Base-by-base conservation (phyloP, 495 filamentous ascomycete species). In the Physcia stellaris region DNA sequence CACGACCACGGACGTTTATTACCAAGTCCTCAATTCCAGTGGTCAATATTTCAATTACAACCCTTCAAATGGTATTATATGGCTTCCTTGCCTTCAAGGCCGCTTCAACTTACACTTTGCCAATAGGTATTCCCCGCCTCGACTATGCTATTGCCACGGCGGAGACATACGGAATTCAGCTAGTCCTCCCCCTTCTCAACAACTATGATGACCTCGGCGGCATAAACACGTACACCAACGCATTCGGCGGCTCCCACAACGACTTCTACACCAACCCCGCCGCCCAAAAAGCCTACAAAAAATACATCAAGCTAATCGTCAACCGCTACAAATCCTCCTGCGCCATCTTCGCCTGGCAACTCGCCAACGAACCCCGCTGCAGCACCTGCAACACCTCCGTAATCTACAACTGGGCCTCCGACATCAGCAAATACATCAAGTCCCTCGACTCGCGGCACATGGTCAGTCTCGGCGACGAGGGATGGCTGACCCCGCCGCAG, bases 341-440 rank as follows among this genome's bases (percentile, higher is more conserved):
- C 0, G 72, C 79, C 1, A 64, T 83, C 41, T 77, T 84, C 49
- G 69, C 75, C 0, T 85, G 80, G 80, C 77, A 83, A 48, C 59
- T 83, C 5, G 69, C 63, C 15, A 85, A 85, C 51, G 80, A 83
- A 60, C 72, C 77, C 7, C 66, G 77, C 40, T 83, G 79, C 62
- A 66, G 66, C 13, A 73, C 65, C 15, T 83, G 79, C 49, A 56
- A 49, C 18, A 62, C 73, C 0, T 62, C 63, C 5, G 62, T 77
- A 9, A 66, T 83, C 38, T 73, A 63, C 30, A 58, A 70, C 17
- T 85, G 79, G 79, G 71, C 70, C 20, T 57, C 57, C n/a, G 61
- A 63, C 13, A 75, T 66, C 13, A 71, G 65, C 39, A 55, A 62
- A 1, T 80, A 76, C 46, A 73, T 83, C 59, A 79, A 80, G 56